Percentiles rank a stretch among this genome's conserved stretches.
phyloP scores from a whole-genome alignment of 441 rosid species.

The Oxalis stricta region DNA sequence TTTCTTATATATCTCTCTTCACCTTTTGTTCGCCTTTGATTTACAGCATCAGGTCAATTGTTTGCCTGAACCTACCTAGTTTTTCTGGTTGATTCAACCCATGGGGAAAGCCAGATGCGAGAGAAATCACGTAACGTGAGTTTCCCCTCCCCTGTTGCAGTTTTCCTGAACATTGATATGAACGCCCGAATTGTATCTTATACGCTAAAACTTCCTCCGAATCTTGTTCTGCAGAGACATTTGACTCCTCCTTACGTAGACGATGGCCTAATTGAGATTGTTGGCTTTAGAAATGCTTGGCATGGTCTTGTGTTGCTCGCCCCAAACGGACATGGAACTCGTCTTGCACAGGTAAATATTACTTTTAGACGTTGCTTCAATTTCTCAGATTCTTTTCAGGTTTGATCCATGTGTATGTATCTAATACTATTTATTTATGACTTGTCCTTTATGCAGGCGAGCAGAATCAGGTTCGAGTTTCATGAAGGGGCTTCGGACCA shows the following conservation, averaged over 20 bases:
- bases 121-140: slow-evolving; percentile 49
- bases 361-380: neutral
- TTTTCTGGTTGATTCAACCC: slow-evolving; percentile 93
- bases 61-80: slow-evolving; percentile 89
- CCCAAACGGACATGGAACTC: slow-evolving; percentile 90
- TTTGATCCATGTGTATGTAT: neutral
- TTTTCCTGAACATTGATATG: no score
- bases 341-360: slow-evolving; percentile 72
- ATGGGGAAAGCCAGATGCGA: slow-evolving; percentile 69
- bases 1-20: neutral
- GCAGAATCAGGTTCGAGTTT: slow-evolving; percentile 72
- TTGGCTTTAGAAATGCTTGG: slow-evolving; percentile 98
- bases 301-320: slow-evolving; percentile 80
- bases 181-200: no score
- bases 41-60: slow-evolving; percentile 76
- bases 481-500: slow-evolving; percentile 60
- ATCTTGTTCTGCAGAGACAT: slow-evolving; percentile 38
- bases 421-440: neutral
- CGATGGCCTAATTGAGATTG: slow-evolving; percentile 81
- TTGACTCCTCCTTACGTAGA: slow-evolving; percentile 82
- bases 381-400: neutral
- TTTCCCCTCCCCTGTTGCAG: slow-evolving; percentile 10
- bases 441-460: slow-evolving; percentile 31
- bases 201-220: no score
- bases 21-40: neutral